Conservation (phyloP, 192 early-diverging fungal species). For the Funneliformis geosporum region DNA sequence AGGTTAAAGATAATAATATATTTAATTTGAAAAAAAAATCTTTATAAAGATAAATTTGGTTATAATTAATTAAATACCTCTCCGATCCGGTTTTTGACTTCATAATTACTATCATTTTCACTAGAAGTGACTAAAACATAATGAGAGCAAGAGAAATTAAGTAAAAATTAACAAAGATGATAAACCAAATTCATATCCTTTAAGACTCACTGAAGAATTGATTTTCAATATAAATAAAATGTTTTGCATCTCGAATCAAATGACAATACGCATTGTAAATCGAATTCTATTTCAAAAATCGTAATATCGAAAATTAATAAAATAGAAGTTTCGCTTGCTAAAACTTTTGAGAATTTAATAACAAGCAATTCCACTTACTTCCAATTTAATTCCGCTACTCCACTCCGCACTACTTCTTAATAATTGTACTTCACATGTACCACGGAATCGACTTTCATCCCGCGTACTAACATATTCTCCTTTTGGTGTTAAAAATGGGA, state of each 20-base stretch:
- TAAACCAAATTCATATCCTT: not conserved
- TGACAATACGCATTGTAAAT: conserved; percentile 81
- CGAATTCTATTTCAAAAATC: conserved; percentile 49
- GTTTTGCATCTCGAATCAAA: conserved; percentile 68
- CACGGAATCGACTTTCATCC: conserved; percentile 54
- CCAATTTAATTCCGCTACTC: conserved; percentile 64
- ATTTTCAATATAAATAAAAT: conserved; percentile 90
- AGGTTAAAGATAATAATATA: conserved; percentile 43
- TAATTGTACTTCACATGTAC: conserved; percentile 64
- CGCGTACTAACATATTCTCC: conserved; percentile 59
- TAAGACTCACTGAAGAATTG: conserved; percentile 78
- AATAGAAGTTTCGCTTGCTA: not conserved
- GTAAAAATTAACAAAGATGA: not conserved
- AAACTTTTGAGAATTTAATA: not conserved
- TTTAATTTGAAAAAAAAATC: conserved; percentile 19
- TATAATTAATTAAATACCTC: conserved; percentile 8
- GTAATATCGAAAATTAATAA: conserved; percentile 5
- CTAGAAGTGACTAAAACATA: conserved; percentile 33
- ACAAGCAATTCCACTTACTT: conserved; percentile 35
- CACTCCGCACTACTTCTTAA: conserved; percentile 68
- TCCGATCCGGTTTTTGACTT: conserved; percentile 65
- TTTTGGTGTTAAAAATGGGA: conserved; percentile 70
- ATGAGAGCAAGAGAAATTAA: not conserved
- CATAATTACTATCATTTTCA: conserved; percentile 35
- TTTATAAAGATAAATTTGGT: conserved; percentile 4